Base-by-base conservation (phyloP, 176 grass and related monocot species). In the Lolium multiflorum region DNA sequence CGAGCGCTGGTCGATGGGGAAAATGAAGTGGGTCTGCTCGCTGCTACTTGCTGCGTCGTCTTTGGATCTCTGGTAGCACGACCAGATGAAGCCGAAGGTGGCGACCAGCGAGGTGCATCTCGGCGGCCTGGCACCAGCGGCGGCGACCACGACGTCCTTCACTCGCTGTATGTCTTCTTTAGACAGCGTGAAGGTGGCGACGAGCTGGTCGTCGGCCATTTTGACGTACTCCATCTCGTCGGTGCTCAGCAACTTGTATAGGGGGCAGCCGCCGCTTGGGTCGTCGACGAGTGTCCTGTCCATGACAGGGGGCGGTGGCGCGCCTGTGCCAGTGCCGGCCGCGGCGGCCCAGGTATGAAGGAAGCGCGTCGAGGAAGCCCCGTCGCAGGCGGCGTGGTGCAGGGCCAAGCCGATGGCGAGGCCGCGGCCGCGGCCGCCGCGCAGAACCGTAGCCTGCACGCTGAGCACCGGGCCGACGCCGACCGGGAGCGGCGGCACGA, bases 311-410 rank as follows among this genome's bases (percentile, higher is more conserved):
- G 73, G 28, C 7, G 73, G 25, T 1, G 71, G 69, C 4, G 64
- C 26, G 15, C 14, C 3, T 18, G 3, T 35, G 11, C 60, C 28
- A 35, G 31, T 35, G 31, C 31, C 31, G 31, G 31, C 31, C 31
- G 31, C 31, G 31, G 31, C 31, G 31, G 31, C 31, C 31, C 31
- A 35, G 31, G 31, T 35, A 35, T 35, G 31, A 3, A 35, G 31
- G 31, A 35, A 35, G 2, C 31, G 31, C 31, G 31, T 35, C 31
- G 31, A 35, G 31, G 31, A 35, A 2, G 31, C 31, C 66, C 90
- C 86, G 25, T 95, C 90, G 62, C 88, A 86, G 10, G 82, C 74
- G 2, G 76, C 71, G 48, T 95, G 93, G 83, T 82, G 63, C 8
- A 91, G 10, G 43, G 83, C 8, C 4, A 85, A 68, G 52, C 76